Percentiles rank a stretch among this genome's conserved stretches.
Evolutionary conservation across 2,329 filamentous ascomycete species (phyloP).

Genomic region (Epichloe glyceriae): DNA sequence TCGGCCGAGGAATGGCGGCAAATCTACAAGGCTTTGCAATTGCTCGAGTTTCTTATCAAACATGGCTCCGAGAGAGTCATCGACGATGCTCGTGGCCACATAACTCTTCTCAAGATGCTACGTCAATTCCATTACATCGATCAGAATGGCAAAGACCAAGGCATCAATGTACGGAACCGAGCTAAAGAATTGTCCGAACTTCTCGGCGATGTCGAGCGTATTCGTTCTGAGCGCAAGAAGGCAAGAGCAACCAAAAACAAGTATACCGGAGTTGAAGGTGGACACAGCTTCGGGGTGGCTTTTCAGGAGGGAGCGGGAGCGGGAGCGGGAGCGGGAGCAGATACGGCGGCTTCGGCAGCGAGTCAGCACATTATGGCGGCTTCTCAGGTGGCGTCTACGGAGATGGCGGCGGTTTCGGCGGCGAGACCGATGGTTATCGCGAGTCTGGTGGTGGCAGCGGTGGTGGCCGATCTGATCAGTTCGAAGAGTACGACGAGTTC

Average conservation of each 20-base stretch:
- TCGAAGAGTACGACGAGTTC: conserved; percentile 95
- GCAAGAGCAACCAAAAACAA: conserved; percentile 82
- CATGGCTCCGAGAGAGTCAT: conserved; percentile 96
- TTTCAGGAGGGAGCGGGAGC: conserved; percentile 25
- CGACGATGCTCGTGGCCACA: conserved; percentile 88
- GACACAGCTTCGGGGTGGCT: conserved; percentile 48
- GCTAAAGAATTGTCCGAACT: conserved; percentile 92
- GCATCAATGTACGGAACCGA: conserved; percentile 91
- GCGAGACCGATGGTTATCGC: conserved; percentile 63
- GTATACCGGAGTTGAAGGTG: conserved; percentile 88
- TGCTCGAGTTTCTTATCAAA: conserved; percentile 95
- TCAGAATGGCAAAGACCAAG: conserved; percentile 93
- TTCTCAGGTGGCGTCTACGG: conserved; percentile 71
- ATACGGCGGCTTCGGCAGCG: conserved; percentile 87
- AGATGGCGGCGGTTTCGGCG: conserved; percentile 77
- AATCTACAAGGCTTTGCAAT: conserved; percentile 95
- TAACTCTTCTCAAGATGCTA: conserved; percentile 94
- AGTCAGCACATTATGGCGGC: conserved; percentile 59
- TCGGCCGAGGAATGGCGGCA: conserved; percentile 96
- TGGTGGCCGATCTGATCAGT: conserved; percentile 57
- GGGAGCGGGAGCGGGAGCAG: conserved; percentile 45
- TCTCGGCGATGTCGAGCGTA: conserved; percentile 82
- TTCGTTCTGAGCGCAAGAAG: conserved; percentile 77
- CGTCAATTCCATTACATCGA: conserved; percentile 97
- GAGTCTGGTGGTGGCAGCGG: conserved; percentile 89